Percentiles rank a stretch among this genome's conserved stretches.
Evolutionary conservation across 306 rosid species (phyloP).

Genomic region (Coriaria nepalensis): DNA sequence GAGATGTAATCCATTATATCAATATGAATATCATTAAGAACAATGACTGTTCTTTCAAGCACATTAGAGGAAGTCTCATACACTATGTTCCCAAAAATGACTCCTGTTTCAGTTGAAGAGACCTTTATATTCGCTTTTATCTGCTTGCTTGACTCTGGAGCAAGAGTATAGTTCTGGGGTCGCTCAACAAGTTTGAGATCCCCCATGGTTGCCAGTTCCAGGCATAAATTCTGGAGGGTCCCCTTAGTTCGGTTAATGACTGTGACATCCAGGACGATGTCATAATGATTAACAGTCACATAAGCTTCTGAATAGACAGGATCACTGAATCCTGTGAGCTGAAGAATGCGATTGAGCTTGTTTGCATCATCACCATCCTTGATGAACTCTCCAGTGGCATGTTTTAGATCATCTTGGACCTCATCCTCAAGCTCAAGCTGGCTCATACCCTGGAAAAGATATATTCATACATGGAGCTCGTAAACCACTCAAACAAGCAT

Average conservation of each 20-base stretch:
- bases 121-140: slow-evolving; percentile 97
- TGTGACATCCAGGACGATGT: slow-evolving; percentile 96
- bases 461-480: slow-evolving; percentile 1
- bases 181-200: slow-evolving; percentile 99
- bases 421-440: slow-evolving; percentile 98
- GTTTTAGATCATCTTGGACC: slow-evolving; percentile 97
- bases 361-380: slow-evolving; percentile 84
- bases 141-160: slow-evolving; percentile 94
- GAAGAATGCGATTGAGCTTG: slow-evolving; percentile 94
- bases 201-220: slow-evolving; percentile 99
- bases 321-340: slow-evolving; percentile 98
- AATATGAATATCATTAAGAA: slow-evolving; percentile 95
- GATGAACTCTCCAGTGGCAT: slow-evolving; percentile 96
- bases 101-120: slow-evolving; percentile 97
- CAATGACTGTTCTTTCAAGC: slow-evolving; percentile 85
- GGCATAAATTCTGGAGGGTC: slow-evolving; percentile 93
- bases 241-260: slow-evolving; percentile 93
- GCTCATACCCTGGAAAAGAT: slow-evolving; percentile 76
- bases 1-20: slow-evolving; percentile 99
- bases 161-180: slow-evolving; percentile 90
- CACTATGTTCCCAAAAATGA: slow-evolving; percentile 90
- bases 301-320: slow-evolving; percentile 99
- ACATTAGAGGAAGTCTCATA: slow-evolving; percentile 89
- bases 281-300: slow-evolving; percentile 94
- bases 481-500: not conserved